Evolutionary conservation across 441 rosid genomes (phyloP).

Genomic region (Geranium incanum): DNA sequence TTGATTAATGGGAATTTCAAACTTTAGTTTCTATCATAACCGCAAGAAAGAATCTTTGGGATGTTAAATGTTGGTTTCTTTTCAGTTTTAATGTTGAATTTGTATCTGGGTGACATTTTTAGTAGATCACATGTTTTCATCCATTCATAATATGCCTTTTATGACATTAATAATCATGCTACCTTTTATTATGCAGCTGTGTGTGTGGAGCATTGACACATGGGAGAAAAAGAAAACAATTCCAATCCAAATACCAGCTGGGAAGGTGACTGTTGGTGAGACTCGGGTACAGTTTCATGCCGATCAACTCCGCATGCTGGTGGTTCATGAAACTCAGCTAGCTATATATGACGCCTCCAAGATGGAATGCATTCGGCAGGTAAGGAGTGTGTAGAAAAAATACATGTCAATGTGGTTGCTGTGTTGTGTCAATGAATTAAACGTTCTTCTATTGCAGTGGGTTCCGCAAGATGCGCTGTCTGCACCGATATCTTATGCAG

Average conservation of each 20-base stretch:
- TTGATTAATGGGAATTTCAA: too few relatives aligned
- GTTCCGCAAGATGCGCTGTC: slow-evolving; percentile 62
- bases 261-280: slow-evolving; percentile 62
- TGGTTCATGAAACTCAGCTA: slow-evolving; percentile 79
- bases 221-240: slow-evolving; percentile 89
- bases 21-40: too few relatives aligned
- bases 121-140: not conserved
- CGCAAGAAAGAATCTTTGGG: too few relatives aligned
- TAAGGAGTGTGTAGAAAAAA: slow-evolving; percentile 12
- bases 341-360: slow-evolving; percentile 79
- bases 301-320: slow-evolving; percentile 72
- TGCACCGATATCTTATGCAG: slow-evolving; percentile 67
- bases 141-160: not conserved
- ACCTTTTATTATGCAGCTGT: slow-evolving; percentile 41
- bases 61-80: too few relatives aligned
- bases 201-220: slow-evolving; percentile 79
- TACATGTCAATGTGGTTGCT: too few relatives aligned
- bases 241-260: slow-evolving; percentile 57
- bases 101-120: too few relatives aligned
- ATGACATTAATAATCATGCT: too few relatives aligned
- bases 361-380: slow-evolving; percentile 79
- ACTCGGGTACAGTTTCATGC: slow-evolving; percentile 78
- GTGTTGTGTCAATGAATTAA: too few relatives aligned
- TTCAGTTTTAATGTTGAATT: too few relatives aligned
- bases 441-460: slow-evolving; percentile 47